Evolutionary conservation across 768 basidiomycete species (phyloP), one percentile per base, ranked within the genome.

Genomic region (Lactarius hatsudake): DNA sequence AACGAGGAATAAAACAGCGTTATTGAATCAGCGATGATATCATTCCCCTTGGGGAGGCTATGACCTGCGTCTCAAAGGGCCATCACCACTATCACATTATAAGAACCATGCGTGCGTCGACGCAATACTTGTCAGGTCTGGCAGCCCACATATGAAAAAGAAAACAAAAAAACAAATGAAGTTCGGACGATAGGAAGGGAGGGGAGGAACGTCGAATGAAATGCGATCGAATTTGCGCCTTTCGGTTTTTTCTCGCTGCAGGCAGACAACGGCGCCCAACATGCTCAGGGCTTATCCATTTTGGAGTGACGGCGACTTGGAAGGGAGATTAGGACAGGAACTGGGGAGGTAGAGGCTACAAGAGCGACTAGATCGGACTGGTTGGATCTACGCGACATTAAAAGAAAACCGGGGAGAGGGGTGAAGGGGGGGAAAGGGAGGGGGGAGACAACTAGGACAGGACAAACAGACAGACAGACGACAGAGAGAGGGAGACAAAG

Each of bases 281-380:
- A 43, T 38, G 63, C 63, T 68, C 54, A 62, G 67, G 67, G 53
- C 43, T 64, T 64, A 48, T 61, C 67, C 67, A 61, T 60, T 60
- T 68, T 64, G 20, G 63, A 68, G 20, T 5, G 34, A 68, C 67
- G 67, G 67, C 63, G 67, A 60, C 59, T 68, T 68, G 67, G 59
- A 60, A 64, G 43, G 17, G 56, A 28, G 62, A 56, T 17, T 17
- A 56, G 30, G 36, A 62, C 43, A 59, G 30, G 57, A 36, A 45
- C 53, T 60, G 34, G 32, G 36, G 48, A 32, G 56, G 26, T 38
- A 54, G 40, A 40, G 40, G 53, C 20, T 53, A 53, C 51, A 13
- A 53, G 51, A 5, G 23, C 18, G 9, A 61, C 59, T n/a, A 54
- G 63, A 68, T 68, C 62, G 67, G 62, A 32, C 56, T 15, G 34